Base-by-base conservation (phyloP, 2,329 filamentous ascomycete genomes). In the Pseudocercospora fuligena region DNA sequence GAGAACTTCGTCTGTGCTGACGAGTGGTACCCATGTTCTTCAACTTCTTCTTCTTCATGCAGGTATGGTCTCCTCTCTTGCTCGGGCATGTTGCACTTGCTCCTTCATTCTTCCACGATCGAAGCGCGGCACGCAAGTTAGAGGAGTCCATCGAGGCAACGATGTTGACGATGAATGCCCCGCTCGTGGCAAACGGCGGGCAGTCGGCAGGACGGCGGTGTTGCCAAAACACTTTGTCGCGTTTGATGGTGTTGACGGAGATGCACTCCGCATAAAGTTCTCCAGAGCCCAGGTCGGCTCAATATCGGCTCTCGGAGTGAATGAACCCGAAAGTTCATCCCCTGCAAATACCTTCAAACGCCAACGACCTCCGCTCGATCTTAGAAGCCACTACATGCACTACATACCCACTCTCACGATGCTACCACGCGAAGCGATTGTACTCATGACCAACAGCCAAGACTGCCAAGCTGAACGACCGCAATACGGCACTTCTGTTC, bases 341-440 rank as follows among this genome's bases (percentile, higher is more conserved):
- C 51, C 51, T 58, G 54, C 53, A 62, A 43, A 59, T 11, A 31
- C 64, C 64, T 66, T 53, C 64, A 63, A 56, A 63, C 47, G 47
- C 64, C 64, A 60, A 43, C 25, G 36, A 33, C 46, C 53, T 63
- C 60, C 60, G 60, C 60, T 62, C 54, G 40, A 33, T 19, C 53
- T 25, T 16, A 5, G 47, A 51, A 27, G 47, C 23, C 46, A 58
- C 46, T 63, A 29, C 60, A 51, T 19, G 47, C 49, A 27, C 16
- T 29, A 25, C 51, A 56, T 49, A 51, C 56, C 58, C 64, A 61
- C 51, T 27, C 51, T 47, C 60, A 59, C 23, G 59, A 47, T 51
- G 53, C 12, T 56, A 31, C 21, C 23, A 36, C 59, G 51, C 56
- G 40, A 47, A 46, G 9, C 33, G 36, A 60, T 43, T 46, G 60